These are phyloP conservation scores for Spathaspora sp. DNA, from an alignment of 805 yeast genomes.

Conservation along the genomic window DNA sequence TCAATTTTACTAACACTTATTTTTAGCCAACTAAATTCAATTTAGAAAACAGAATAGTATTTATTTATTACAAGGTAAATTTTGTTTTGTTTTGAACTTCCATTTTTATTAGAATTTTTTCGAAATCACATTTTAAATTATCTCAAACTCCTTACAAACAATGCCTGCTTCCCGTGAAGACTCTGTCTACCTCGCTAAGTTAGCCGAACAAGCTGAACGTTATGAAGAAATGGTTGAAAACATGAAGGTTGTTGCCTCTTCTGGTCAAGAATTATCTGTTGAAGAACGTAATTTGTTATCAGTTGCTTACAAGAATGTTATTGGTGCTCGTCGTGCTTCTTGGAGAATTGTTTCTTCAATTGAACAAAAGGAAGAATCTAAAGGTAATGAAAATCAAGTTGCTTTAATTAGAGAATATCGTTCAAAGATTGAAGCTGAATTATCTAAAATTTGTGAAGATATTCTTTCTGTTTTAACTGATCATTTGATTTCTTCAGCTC, in stretches of 20 bases:
- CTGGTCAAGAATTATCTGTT: constrained; percentile 92
- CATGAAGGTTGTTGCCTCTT: constrained; percentile 95
- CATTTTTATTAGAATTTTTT: neutral
- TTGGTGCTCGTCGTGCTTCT: constrained; percentile 98
- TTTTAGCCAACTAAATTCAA: neutral
- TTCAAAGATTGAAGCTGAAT: constrained; percentile 88
- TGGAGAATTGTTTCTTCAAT: constrained; percentile 99
- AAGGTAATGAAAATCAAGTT: constrained; percentile 91
- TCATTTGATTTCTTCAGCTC: constrained; percentile 91
- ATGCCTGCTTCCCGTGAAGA: constrained; percentile 94
- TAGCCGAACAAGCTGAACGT: constrained; percentile 99
- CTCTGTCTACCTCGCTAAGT: constrained; percentile 94
- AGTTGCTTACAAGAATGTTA: constrained; percentile 96
- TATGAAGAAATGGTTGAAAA: constrained; percentile 99
- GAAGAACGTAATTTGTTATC: constrained; percentile 97
- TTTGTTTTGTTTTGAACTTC: neutral
- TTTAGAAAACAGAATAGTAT: neutral
- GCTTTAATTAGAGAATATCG: constrained; percentile 89
- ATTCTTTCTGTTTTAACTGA: constrained; percentile 82
- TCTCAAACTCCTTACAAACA: constrained; percentile 9
- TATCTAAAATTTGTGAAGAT: constrained; percentile 90
- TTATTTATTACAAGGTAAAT: neutral
- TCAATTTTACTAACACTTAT: neutral
- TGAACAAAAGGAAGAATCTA: constrained; percentile 96
- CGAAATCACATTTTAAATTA: neutral